Percentiles rank a stretch among this genome's conserved stretches.
Evolutionary conservation across 2,329 filamentous ascomycete genomes (phyloP).

Genomic region (Sphaerulina musiva): DNA sequence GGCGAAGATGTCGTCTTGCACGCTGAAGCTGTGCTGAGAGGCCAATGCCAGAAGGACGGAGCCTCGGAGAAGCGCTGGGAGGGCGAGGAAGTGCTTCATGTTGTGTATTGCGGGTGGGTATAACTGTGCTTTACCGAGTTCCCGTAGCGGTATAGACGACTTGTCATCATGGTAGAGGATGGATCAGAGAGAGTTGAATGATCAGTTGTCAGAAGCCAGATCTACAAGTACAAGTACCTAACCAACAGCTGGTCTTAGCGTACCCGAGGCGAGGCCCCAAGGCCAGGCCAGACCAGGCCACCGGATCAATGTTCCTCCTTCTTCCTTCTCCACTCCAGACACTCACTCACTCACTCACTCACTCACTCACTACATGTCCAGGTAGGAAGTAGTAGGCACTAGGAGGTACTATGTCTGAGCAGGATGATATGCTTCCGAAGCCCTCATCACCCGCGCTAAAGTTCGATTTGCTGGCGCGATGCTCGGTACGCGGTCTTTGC

Average conservation of each 20-base stretch:
- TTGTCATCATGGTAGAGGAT: neutral
- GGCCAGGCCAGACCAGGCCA: too few relatives aligned
- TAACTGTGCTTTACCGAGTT: neutral
- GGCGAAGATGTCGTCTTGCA: slow-evolving; percentile 80
- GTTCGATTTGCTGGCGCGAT: slow-evolving; percentile 70
- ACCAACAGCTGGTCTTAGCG: too few relatives aligned
- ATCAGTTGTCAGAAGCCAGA: neutral
- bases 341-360: neutral
- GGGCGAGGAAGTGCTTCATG: slow-evolving; percentile 46
- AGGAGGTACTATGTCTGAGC: slow-evolving; percentile 13
- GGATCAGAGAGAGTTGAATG: neutral
- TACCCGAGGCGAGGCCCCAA: too few relatives aligned
- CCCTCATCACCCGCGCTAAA: slow-evolving; percentile 54
- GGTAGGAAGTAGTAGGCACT: too few relatives aligned
- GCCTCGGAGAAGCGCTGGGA: slow-evolving; percentile 43
- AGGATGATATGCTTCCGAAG: slow-evolving; percentile 23
- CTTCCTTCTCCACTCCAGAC: neutral
- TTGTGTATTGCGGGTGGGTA: neutral
- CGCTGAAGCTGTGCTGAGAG: slow-evolving; percentile 63
- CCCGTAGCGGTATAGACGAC: neutral
- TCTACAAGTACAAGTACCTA: neutral
- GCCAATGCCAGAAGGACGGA: slow-evolving; percentile 40
- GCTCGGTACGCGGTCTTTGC: slow-evolving; percentile 58
- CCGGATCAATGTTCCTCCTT: too few relatives aligned
- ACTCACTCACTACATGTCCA: too few relatives aligned